Base-by-base conservation (phyloP, 2,329 filamentous ascomycete species). In the Xylariaceae sp. region DNA sequence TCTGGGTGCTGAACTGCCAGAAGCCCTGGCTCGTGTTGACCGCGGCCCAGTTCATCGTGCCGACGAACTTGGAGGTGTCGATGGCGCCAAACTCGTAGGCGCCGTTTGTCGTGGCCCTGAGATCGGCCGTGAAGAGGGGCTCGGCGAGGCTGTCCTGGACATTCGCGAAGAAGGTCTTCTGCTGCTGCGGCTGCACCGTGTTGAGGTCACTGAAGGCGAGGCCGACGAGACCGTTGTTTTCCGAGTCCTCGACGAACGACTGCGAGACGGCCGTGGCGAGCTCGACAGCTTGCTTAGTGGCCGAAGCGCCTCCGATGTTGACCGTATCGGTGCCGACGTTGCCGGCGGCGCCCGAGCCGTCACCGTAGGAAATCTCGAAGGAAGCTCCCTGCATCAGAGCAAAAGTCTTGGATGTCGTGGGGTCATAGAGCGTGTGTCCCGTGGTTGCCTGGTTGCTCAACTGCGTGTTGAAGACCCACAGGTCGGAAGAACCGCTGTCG, bases 81-180 rank as follows among this genome's bases (percentile, higher is more conserved):
- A 63, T 49, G 32, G 34, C 43, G 13, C 60, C 60, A 33, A 63
- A 63, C 35, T 59, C 56, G 42, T 63, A 63, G n/a, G 50, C 51
- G 19, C 60, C 60, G n/a, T 49, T 43, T 23, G 46, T 47, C 14
- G 47, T 44, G 5, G 50, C 37, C 21, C 51, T 47, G 12, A 60
- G 50, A 32, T 60, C 53, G 4, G 56, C 57, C 2, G 56, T 57
- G 42, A 59, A 60, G 18, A 60, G 11, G 26, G 56, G 54, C 27
- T 51, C 42, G 4, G 43, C 46, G 14, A 61, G 47, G 10, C 46
- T 44, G 1, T 39, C 26, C 46, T 43, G 48, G 29, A 55, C 45
- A 22, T 53, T 58, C 35, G 59, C 55, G 36, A 60, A 55, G 42
- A 57, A 60, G 5, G 55, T 59, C 43, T 55, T 57, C 33, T 56